phyloP scores from a whole-genome alignment of 768 basidiomycete genomes.

The Pholiota molesta region DNA sequence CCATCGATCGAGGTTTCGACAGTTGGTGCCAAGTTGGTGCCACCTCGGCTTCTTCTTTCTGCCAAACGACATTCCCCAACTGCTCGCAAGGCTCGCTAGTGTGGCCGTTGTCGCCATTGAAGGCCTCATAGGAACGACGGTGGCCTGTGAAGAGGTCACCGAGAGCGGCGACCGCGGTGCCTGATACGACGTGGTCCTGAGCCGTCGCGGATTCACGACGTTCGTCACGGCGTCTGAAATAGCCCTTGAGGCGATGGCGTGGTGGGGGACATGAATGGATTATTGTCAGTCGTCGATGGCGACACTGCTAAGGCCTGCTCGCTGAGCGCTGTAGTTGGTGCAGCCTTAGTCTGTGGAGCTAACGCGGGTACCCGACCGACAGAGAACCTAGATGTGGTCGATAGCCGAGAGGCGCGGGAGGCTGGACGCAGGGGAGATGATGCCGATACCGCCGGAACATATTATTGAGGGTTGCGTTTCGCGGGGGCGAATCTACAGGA shows the following conservation, averaged over 20 bases:
- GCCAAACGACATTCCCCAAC: conserved; percentile 69
- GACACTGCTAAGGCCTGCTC: conserved; percentile 54
- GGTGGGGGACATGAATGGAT: conserved; percentile 37
- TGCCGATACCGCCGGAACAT: conserved; percentile 39
- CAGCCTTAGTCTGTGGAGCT: conserved; percentile 57
- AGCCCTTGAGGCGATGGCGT: conserved; percentile 62
- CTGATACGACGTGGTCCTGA: conserved; percentile 61
- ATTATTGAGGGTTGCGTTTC: conserved; percentile 25
- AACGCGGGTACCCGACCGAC: conserved; percentile 62
- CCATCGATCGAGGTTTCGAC: conserved; percentile 33
- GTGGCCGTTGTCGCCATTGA: conserved; percentile 30
- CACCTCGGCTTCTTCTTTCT: conserved; percentile 48
- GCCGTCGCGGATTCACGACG: conserved; percentile 43
- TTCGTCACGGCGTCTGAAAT: conserved; percentile 63
- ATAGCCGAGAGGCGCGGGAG: conserved; percentile 72
- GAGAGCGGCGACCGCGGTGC: conserved; percentile 53
- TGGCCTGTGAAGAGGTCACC: conserved; percentile 27
- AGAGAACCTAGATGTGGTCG: conserved; percentile 71
- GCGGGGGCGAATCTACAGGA: conserved; percentile 37
- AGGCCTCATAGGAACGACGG: conserved; percentile 20
- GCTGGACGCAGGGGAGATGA: conserved; percentile 70
- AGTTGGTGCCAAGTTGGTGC: conserved; percentile 23
- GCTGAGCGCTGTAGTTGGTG: conserved; percentile 68
- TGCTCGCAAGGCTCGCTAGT: conserved; percentile 60
- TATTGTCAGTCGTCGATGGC: conserved; percentile 38